Base-by-base conservation (phyloP, 805 yeast genomes). In the Dipodascus geniculatus region DNA sequence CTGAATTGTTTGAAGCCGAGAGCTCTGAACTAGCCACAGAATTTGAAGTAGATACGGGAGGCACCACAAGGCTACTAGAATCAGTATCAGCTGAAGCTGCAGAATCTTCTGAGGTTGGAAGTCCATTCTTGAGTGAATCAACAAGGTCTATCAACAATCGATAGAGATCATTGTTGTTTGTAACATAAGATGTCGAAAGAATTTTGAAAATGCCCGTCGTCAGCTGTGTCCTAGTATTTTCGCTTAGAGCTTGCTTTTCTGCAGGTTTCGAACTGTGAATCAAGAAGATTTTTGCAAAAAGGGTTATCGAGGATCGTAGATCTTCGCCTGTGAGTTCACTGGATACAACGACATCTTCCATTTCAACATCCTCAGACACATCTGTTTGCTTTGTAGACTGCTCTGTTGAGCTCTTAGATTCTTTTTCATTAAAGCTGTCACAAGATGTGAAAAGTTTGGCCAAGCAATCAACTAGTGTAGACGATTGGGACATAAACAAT, bases 281-380 rank as follows among this genome's bases (percentile, higher is more conserved):
- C 58, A 63, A 57, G 38, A 55, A 51, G 23, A 64, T 57, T 53
- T 64, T 64, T 23, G 60, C 58, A 31, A 63, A 56, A 33, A 63
- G 48, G 48, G 55, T 24, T 3, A 63, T 55, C 0, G 57, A 64
- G 38, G 56, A 54, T 1, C 55, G 52, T n/a, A 60, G 49, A 3
- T 57, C 61, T 0, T 49, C 54, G 20, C 53, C 50, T 6, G 33
- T 28, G 11, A 11, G 11, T 20, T 48, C 48, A 2, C 50, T 16
- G 17, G 44, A 3, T 11, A 48, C 8, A 14, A 22, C 23, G 51
- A n/a, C 49, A 31, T 53, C 48, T 16, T 11, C 38, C 20, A 31
- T 44, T n/a, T 28, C 49, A 22, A 20, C 48, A 35, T 47, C 50
- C 2, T 11, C 3, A 22, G 23, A 38, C 8, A 6, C 42, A 6